Evolutionary conservation across 1,139 yeast species (phyloP).

Genomic region (Tardiomyces depauwii): DNA sequence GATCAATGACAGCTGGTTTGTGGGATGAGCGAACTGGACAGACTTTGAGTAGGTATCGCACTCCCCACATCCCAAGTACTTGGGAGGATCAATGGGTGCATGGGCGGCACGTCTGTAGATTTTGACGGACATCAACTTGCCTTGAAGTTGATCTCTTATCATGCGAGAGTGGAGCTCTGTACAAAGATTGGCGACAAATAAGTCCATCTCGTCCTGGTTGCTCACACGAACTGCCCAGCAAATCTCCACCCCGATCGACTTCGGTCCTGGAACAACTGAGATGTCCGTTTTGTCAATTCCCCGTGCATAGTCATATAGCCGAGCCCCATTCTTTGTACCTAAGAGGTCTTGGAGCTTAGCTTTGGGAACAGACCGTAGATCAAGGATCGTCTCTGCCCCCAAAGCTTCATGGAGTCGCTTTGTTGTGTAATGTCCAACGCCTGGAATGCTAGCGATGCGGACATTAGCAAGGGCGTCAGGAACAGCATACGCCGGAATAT

Average conservation of each 20-base stretch:
- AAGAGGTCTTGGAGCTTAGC: slow-evolving; percentile 34
- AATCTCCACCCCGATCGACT: slow-evolving; percentile 78
- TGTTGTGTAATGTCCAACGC: slow-evolving; percentile 56
- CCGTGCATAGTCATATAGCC: slow-evolving; percentile 44
- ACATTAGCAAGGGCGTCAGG: slow-evolving; percentile 33
- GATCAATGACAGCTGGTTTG: slow-evolving; percentile 51
- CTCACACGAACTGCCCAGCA: slow-evolving; percentile 84
- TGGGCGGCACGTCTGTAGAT: slow-evolving; percentile 48
- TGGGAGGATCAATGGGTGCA: slow-evolving; percentile 68
- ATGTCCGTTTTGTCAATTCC: slow-evolving; percentile 61
- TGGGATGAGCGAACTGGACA: slow-evolving; percentile 49
- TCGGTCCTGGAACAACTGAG: slow-evolving; percentile 42
- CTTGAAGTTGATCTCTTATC: slow-evolving; percentile 35
- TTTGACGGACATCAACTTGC: slow-evolving; percentile 51
- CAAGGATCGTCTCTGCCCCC: slow-evolving; percentile 21
- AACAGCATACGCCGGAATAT: slow-evolving; percentile 25
- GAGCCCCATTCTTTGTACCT: slow-evolving; percentile 63
- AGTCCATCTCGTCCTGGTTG: slow-evolving; percentile 46
- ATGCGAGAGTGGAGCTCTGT: slow-evolving; percentile 50
- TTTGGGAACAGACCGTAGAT: slow-evolving; percentile 31
- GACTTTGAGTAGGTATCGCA: slow-evolving; percentile 58
- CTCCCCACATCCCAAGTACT: slow-evolving; percentile 72
- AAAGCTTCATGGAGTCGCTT: slow-evolving; percentile 29
- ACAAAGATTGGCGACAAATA: slow-evolving; percentile 47
- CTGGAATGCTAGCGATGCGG: slow-evolving; percentile 60